phyloP scores from a whole-genome alignment of 768 basidiomycete species.

The Lentinus tigrinus region DNA sequence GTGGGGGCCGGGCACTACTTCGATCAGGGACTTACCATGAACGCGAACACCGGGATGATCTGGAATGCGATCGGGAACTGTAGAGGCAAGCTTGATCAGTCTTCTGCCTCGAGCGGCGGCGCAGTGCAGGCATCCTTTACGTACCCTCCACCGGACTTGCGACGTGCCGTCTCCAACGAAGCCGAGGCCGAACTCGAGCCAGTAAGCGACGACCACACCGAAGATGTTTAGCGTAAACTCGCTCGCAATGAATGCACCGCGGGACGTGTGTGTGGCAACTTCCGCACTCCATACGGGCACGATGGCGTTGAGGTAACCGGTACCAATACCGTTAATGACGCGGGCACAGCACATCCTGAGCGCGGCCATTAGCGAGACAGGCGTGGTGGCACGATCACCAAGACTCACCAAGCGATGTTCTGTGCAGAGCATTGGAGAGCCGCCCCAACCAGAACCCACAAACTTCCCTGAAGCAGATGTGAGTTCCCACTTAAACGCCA shows the following conservation, averaged over 20 bases:
- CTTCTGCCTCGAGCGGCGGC: neutral
- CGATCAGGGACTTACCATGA: slow-evolving; percentile 32
- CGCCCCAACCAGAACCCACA: slow-evolving; percentile 43
- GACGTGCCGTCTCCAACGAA: slow-evolving; percentile 43
- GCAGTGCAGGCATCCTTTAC: slow-evolving; percentile 5
- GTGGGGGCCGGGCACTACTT: neutral
- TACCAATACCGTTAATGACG: slow-evolving; percentile 44
- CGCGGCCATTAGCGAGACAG: neutral
- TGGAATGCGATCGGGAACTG: slow-evolving; percentile 47
- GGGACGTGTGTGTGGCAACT: slow-evolving; percentile 43
- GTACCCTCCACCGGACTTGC: slow-evolving; percentile 35
- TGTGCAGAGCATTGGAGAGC: slow-evolving; percentile 43
- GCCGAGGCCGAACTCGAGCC: slow-evolving; percentile 45
- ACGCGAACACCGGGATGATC: slow-evolving; percentile 38
- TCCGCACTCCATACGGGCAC: slow-evolving; percentile 47
- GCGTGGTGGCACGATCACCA: neutral
- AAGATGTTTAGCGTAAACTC: slow-evolving; percentile 43
- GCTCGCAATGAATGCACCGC: slow-evolving; percentile 44
- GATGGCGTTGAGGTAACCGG: slow-evolving; percentile 43
- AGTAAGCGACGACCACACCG: slow-evolving; percentile 45
- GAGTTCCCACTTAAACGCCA: neutral
- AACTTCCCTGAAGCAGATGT: slow-evolving; percentile 27
- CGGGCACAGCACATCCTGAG: slow-evolving; percentile 46
- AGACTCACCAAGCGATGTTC: slow-evolving; percentile 39
- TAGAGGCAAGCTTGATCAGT: neutral